Conservation (phyloP, 225 moss, liverwort and hornwort genomes). For the Polytrichum commune region DNA sequence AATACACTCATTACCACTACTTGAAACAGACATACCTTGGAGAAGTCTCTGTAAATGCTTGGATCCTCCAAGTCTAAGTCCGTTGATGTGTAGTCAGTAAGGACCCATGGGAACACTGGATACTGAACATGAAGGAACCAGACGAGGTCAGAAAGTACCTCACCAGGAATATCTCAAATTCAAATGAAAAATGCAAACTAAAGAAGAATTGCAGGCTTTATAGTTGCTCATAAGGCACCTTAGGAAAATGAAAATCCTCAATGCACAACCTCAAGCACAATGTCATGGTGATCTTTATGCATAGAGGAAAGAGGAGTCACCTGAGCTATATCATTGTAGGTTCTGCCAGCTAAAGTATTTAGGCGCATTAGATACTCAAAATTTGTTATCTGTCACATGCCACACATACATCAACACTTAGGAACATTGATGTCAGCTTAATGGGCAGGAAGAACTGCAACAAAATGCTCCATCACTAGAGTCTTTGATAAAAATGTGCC, state of each 20-base stretch:
- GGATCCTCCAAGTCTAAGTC: constrained; percentile 82
- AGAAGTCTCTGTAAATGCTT: constrained; percentile 77
- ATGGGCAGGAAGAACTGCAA: too few species aligned
- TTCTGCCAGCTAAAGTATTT: constrained; percentile 93
- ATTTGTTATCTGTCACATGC: constrained; percentile 80
- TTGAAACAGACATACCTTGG: constrained; percentile 57
- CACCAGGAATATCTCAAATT: background rate
- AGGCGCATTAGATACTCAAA: constrained; percentile 98
- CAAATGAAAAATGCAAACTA: background rate
- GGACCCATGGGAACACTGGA: constrained; percentile 96
- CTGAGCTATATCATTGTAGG: constrained; percentile 95
- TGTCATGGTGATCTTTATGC: too few species aligned
- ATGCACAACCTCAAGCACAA: too few species aligned
- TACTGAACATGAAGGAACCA: constrained; percentile 53
- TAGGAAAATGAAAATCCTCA: too few species aligned
- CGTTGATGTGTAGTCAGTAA: constrained; percentile 79
- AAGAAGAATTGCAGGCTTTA: too few species aligned
- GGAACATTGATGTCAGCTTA: too few species aligned
- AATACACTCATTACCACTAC: too few species aligned
- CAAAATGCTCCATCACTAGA: too few species aligned
- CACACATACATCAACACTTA: background rate
- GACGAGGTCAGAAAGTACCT: constrained; percentile 8
- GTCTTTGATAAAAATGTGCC: too few species aligned
- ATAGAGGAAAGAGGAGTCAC: constrained; percentile 25
- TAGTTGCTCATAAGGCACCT: too few species aligned